phyloP scores from a whole-genome alignment of 768 basidiomycete species.

The Chalciporus piperatus region DNA sequence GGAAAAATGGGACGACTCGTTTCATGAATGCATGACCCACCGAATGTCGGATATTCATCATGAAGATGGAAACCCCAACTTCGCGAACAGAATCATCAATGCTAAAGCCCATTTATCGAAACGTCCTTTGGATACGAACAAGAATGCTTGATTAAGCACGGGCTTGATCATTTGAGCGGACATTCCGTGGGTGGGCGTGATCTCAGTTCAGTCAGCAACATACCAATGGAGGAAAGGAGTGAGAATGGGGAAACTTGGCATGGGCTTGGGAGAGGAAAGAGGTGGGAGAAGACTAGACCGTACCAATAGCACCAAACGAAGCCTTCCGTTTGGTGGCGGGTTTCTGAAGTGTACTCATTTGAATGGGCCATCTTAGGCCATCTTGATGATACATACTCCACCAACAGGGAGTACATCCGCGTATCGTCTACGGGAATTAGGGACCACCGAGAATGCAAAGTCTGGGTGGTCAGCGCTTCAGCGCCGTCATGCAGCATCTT shows the following conservation, averaged over 20 bases:
- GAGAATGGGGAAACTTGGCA: too few species aligned
- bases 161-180: constrained; percentile 95
- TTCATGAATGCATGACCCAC: background rate
- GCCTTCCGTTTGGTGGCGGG: constrained; percentile 74
- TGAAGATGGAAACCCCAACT: constrained; percentile 16
- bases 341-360: too few species aligned
- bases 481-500: too few species aligned
- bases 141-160: constrained; percentile 88
- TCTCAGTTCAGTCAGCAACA: background rate
- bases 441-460: too few species aligned
- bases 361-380: too few species aligned
- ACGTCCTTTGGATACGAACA: constrained; percentile 97
- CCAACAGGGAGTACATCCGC: too few species aligned
- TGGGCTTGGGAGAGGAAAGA: background rate
- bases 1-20: too few species aligned
- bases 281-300: constrained; percentile 19
- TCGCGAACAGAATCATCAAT: constrained; percentile 58
- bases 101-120: constrained; percentile 86
- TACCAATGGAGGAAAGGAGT: too few species aligned
- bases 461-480: too few species aligned
- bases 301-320: constrained; percentile 93
- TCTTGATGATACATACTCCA: too few species aligned
- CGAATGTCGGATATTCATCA: background rate
- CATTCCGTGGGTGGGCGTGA: constrained; percentile 68
- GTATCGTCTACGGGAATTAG: too few species aligned